Base-by-base conservation (phyloP, 169 alveolate genomes). In the Blepharisma undulans region DNA sequence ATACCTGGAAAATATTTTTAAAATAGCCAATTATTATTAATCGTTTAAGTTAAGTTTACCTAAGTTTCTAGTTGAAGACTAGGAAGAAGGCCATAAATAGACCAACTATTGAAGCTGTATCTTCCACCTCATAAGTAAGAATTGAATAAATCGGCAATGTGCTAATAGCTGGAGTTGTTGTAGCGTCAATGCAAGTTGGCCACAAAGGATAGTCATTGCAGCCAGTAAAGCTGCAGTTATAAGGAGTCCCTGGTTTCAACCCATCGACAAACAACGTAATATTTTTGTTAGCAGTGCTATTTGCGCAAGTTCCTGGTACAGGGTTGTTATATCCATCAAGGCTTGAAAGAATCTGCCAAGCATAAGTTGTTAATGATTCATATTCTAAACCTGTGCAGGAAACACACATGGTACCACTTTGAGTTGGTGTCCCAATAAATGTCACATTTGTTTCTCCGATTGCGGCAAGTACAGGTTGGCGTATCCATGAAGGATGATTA, bases 151-250 rank as follows among this genome's bases (percentile, higher is more conserved):
- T 48, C 14, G 3, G 3, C 12, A 5, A 1, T 0, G 66, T 48
- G 3, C 16, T 48, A 5, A 48, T 48, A 48, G 66, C 7, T 48
- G 66, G 66, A 48, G 66, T 48, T 3, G 66, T 48, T 48, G 66
- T 5, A 1, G 66, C 66, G 10, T 48, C 66, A 48, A 48, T 48
- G 80, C 80, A 74, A 74, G 33, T 22, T 25, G 80, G 80, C 80
- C 80, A 74, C 80, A 74, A 7, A 74, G 80, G 80, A 74, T 74
- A 74, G 80, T 74, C 80, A 25, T 74, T 29, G 80, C 80, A 74
- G 33, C 12, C 33, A 74, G 80, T 29, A 25, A 74, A 74, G 80
- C 33, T 25, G 33, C 80, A 74, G 33, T 74, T 25, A 74, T 74
- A 74, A 29, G 3, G 30, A 74, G 80, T 74, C 33, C 33, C 80